These are phyloP conservation scores for Cafeteria roenbergensis DNA, from an alignment of 108 stramenopile genomes.

Conservation along the genomic window DNA sequence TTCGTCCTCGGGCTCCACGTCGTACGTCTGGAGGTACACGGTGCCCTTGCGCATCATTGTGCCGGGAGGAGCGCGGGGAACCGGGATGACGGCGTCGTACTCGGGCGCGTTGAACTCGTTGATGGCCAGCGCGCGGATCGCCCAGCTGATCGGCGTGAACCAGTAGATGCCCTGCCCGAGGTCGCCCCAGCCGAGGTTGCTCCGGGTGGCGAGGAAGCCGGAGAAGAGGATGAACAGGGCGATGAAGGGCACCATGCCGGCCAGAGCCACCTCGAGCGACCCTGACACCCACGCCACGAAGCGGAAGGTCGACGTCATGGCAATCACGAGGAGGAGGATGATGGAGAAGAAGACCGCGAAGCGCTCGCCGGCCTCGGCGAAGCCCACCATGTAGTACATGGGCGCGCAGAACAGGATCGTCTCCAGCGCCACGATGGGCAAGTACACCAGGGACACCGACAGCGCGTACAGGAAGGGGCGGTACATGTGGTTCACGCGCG, in stretches of 20 bases:
- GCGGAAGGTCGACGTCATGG: slow-evolving; percentile 13
- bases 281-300: slow-evolving; percentile 1
- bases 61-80: neutral
- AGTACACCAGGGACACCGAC: neutral
- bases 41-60: neutral
- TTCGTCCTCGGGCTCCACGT: slow-evolving; percentile 5
- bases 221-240: neutral
- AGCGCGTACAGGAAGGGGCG: slow-evolving; percentile 40
- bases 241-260: neutral
- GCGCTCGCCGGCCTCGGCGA: slow-evolving; percentile 21
- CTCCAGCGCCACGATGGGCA: slow-evolving; percentile 13
- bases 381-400: slow-evolving; percentile 34
- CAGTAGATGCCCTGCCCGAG: slow-evolving; percentile 10
- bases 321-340: slow-evolving; percentile 30
- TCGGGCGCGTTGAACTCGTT: slow-evolving; percentile 3
- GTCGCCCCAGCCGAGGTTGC: neutral
- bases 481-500: slow-evolving; percentile 64
- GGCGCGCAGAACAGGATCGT: slow-evolving; percentile 24
- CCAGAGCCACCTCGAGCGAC: neutral
- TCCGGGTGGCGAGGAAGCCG: slow-evolving; percentile 11
- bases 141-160: slow-evolving; percentile 5
- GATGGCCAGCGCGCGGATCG: neutral
- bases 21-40: slow-evolving; percentile 3
- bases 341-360: slow-evolving; percentile 31
- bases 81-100: neutral